phyloP scores from a whole-genome alignment of 768 basidiomycete genomes.

The Calocybe gangraenosa region DNA sequence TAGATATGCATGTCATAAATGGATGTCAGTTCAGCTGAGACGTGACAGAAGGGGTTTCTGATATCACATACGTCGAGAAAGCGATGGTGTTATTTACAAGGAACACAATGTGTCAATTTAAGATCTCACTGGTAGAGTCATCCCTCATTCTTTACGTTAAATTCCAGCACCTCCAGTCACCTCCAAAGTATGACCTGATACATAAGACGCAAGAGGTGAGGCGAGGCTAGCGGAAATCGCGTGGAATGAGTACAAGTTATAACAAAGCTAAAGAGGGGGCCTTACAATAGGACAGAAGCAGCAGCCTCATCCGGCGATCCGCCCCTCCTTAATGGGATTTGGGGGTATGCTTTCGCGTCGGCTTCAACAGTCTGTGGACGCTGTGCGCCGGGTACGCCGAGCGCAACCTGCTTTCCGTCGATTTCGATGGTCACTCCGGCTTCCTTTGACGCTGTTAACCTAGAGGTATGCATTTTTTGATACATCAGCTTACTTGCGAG shows the following conservation, averaged over 20 bases:
- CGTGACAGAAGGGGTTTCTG: too few relatives aligned
- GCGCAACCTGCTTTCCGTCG: slow-evolving; percentile 77
- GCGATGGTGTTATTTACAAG: not conserved
- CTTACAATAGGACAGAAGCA: slow-evolving; percentile 71
- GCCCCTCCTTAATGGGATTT: slow-evolving; percentile 63
- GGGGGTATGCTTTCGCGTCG: slow-evolving; percentile 31
- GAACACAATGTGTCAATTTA: not conserved
- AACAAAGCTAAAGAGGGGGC: slow-evolving; percentile 17
- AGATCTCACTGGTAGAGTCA: not conserved
- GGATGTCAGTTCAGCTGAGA: too few relatives aligned
- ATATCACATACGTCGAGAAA: too few relatives aligned
- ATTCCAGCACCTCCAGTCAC: slow-evolving; percentile 82
- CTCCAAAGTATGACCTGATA: slow-evolving; percentile 80
- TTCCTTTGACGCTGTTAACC: slow-evolving; percentile 78
- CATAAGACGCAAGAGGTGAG: slow-evolving; percentile 75
- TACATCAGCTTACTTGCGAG: not conserved
- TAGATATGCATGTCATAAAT: too few relatives aligned
- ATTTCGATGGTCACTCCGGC: slow-evolving; percentile 72
- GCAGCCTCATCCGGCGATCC: slow-evolving; percentile 77
- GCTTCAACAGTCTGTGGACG: slow-evolving; percentile 27
- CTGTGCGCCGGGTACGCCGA: slow-evolving; percentile 67
- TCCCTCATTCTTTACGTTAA: too few relatives aligned
- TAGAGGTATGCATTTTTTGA: slow-evolving; percentile 19
- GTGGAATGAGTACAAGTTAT: too few relatives aligned
- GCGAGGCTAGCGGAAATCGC: slow-evolving; percentile 60